Evolutionary conservation across 768 basidiomycete genomes (phyloP).

Genomic region (Kwoniella heveanensis): DNA sequence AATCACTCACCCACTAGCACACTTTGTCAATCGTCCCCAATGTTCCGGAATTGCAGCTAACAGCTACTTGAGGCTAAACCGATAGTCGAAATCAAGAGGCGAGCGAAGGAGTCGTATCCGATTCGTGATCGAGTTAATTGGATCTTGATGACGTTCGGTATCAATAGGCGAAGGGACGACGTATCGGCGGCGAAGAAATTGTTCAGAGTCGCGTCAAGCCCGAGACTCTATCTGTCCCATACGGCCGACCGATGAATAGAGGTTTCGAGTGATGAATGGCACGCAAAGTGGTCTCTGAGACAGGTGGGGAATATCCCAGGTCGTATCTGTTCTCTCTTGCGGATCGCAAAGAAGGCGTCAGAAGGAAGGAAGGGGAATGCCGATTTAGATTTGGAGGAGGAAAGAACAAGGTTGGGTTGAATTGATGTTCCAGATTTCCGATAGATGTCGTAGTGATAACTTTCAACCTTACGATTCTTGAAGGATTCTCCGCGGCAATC

Average conservation of each 20-base stretch:
- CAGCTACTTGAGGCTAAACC: neutral
- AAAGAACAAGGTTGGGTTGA: neutral
- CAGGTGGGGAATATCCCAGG: neutral
- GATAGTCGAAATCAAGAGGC: neutral
- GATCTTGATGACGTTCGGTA: too few species aligned
- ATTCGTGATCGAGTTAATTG: too few species aligned
- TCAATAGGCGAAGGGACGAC: neutral
- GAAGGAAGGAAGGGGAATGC: neutral
- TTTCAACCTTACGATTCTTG: slow-evolving; percentile 4
- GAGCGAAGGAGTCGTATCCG: neutral
- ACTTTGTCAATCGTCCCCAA: neutral
- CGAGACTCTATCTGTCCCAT: neutral
- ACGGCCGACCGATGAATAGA: neutral
- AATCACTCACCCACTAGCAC: neutral
- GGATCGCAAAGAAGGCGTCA: neutral
- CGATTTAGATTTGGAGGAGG: neutral
- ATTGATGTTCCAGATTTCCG: neutral
- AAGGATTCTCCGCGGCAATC: slow-evolving; percentile 18
- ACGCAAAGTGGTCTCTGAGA: neutral
- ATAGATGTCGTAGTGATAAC: neutral
- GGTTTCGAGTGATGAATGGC: neutral
- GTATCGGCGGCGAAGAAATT: too few species aligned
- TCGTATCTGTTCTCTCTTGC: neutral
- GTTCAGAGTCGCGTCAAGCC: neutral
- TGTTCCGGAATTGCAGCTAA: neutral